A percentile compares a stretch with the other conserved stretches of the same genome.
Evolutionary conservation across 2,329 filamentous ascomycete species (phyloP).

Genomic region (Coniochaeta hoffmannii): DNA sequence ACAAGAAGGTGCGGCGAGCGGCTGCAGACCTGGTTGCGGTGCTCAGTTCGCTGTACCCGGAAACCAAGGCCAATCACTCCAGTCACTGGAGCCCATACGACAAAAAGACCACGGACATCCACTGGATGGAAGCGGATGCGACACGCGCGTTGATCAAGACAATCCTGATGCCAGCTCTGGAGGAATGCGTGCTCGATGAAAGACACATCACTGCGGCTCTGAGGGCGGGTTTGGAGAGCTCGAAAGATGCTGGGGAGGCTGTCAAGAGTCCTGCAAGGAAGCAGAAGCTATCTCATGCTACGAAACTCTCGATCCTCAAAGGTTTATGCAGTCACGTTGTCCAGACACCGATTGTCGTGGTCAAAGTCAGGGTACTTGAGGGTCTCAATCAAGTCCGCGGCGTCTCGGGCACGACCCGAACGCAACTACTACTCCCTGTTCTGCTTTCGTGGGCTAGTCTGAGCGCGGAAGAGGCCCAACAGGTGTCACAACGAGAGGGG

Average conservation of each 20-base stretch:
- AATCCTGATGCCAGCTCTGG: conserved; percentile 65
- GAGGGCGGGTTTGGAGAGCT: conserved; percentile 50
- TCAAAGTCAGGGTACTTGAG: conserved; percentile 66
- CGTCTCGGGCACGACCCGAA: conserved; percentile 61
- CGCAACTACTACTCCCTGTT: conserved; percentile 67
- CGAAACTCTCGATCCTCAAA: conserved; percentile 57
- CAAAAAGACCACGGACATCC: conserved; percentile 8
- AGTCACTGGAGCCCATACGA: not conserved
- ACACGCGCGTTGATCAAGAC: conserved; percentile 54
- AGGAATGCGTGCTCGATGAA: conserved; percentile 79
- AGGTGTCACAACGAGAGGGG: conserved; percentile 34
- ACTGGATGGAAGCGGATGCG: conserved; percentile 52
- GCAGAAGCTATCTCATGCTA: conserved; percentile 43
- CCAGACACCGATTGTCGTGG: conserved; percentile 57
- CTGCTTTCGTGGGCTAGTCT: conserved; percentile 62
- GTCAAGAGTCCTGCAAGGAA: conserved; percentile 29
- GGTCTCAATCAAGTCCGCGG: conserved; percentile 66
- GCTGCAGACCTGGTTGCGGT: conserved; percentile 60
- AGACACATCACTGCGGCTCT: conserved; percentile 62
- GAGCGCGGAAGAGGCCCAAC: conserved; percentile 38
- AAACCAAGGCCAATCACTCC: conserved; percentile 6
- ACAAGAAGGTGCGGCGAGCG: conserved; percentile 67
- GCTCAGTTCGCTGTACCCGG: conserved; percentile 42
- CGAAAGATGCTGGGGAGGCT: conserved; percentile 20
- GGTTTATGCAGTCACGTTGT: conserved; percentile 70